Conservation (phyloP, 352 stramenopile species). For the Pythium pyrilobum region DNA sequence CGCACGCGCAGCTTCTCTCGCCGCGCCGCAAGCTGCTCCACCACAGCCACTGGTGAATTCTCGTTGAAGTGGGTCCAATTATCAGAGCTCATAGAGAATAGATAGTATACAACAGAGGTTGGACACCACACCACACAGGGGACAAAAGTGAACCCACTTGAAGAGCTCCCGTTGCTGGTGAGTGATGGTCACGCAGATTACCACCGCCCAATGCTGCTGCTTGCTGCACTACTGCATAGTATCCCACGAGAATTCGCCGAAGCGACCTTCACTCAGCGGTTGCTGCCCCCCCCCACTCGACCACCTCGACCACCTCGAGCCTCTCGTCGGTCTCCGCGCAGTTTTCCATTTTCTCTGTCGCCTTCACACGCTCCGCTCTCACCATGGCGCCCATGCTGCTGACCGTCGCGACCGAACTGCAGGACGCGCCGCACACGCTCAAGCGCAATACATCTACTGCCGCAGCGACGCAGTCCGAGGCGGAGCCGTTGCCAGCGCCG, state of each 20-base stretch:
- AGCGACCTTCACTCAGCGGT: conserved; percentile 1
- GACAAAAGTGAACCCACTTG: conserved; percentile 6
- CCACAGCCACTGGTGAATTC: conserved; percentile 7
- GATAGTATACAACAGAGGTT: conserved; percentile 2
- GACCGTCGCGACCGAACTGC: background rate
- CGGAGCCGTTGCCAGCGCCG: background rate
- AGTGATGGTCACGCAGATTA: background rate
- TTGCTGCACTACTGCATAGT: background rate
- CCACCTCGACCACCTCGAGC: background rate
- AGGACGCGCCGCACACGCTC: background rate
- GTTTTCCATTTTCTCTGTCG: background rate
- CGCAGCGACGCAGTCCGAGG: background rate
- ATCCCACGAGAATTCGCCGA: background rate
- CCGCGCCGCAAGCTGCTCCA: conserved; percentile 8
- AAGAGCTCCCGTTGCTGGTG: background rate
- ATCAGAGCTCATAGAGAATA: background rate
- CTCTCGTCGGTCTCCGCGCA: background rate
- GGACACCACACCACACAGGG: background rate
- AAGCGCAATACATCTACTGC: background rate
- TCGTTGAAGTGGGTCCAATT: background rate
- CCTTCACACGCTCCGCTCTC: background rate
- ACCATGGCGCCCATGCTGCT: conserved; percentile 6
- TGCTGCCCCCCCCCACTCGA: background rate
- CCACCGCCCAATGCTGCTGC: background rate
- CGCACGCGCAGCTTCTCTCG: conserved; percentile 19